Evolutionary conservation across 768 basidiomycete species (phyloP).

Genomic region (Podaxis mareebaensis): DNA sequence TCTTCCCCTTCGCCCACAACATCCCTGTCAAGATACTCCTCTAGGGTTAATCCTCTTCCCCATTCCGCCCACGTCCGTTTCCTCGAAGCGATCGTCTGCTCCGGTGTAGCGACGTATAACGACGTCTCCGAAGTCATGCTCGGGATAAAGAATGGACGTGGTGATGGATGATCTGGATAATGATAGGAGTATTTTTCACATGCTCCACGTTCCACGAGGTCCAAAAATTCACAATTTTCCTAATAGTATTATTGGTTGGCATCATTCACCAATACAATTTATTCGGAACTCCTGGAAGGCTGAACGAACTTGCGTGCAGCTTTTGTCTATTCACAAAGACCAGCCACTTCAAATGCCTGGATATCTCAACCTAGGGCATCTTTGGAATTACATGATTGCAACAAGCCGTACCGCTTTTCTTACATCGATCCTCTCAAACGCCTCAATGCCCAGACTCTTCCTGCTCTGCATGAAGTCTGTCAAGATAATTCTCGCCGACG

Average conservation of each 20-base stretch:
- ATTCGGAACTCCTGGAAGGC: too few relatives aligned
- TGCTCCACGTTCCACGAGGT: conserved; percentile 3
- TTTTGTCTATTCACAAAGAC: too few relatives aligned
- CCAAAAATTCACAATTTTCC: neutral
- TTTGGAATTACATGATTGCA: too few relatives aligned
- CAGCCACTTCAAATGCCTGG: too few relatives aligned
- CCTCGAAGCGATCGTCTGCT: conserved; percentile 44
- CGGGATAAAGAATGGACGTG: neutral
- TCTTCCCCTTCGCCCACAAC: conserved; percentile 39
- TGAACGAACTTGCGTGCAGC: too few relatives aligned
- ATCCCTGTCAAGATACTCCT: conserved; percentile 48
- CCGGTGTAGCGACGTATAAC: conserved; percentile 39
- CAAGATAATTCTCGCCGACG: too few relatives aligned
- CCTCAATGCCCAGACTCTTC: too few relatives aligned
- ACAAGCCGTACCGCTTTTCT: too few relatives aligned
- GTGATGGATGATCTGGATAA: neutral
- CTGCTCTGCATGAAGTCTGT: too few relatives aligned
- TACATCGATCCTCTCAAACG: too few relatives aligned
- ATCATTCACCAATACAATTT: too few relatives aligned
- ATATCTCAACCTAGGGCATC: too few relatives aligned
- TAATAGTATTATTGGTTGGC: neutral
- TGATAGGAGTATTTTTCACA: conserved; percentile 13
- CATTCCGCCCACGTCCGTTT: conserved; percentile 35
- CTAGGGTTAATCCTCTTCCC: conserved; percentile 42
- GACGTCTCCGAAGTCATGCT: conserved; percentile 15